Evolutionary conservation across 306 rosid species (phyloP).

Genomic region (Cucumis melo): DNA sequence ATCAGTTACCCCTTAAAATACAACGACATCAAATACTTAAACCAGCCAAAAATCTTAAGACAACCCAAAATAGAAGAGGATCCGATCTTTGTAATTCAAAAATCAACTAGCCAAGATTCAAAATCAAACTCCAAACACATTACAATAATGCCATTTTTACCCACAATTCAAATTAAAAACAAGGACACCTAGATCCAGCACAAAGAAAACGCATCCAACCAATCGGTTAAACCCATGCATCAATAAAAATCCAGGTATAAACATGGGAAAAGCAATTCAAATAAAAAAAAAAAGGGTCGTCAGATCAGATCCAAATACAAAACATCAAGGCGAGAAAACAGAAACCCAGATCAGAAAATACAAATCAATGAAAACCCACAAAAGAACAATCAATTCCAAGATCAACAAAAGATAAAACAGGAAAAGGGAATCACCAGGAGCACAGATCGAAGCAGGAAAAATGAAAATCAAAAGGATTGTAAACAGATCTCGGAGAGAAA

Average conservation of each 20-base stretch:
- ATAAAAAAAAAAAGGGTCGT: background rate
- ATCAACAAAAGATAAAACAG: background rate
- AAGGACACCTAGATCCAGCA: background rate
- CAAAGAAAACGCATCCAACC: background rate
- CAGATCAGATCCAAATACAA: background rate
- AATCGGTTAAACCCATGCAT: background rate
- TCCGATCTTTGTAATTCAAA: background rate
- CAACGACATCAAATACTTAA: background rate
- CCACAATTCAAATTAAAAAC: background rate
- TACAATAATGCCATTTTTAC: background rate
- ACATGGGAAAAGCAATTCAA: background rate
- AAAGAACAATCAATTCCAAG: background rate
- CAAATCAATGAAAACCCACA: background rate
- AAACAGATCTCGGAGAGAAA: background rate
- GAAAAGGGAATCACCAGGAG: background rate
- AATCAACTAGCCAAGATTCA: background rate
- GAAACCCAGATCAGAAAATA: constrained; percentile 1
- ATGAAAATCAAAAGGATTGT: background rate
- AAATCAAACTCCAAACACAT: background rate
- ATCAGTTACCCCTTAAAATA: background rate
- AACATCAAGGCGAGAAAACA: background rate
- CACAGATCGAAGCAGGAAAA: background rate
- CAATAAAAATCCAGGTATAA: background rate
- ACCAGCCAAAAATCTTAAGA: background rate
- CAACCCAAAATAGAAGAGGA: background rate